Conservation (phyloP, 1,284 basidiomycete species). For the Lentinus polychrous region DNA sequence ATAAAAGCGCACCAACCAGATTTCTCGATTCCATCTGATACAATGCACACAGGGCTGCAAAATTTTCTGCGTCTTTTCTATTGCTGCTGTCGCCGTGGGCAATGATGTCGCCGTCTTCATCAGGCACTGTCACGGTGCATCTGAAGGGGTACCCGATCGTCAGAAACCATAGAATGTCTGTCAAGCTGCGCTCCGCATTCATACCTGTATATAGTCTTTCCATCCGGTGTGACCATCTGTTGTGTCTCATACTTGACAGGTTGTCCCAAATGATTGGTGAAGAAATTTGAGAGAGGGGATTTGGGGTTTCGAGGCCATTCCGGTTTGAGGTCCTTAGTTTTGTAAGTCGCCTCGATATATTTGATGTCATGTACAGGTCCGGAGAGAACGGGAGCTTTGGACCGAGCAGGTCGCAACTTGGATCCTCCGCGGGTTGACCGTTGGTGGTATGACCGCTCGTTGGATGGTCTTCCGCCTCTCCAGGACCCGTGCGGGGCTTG, state of each 20-base stretch:
- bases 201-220: constrained; percentile 15
- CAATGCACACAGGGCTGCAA: constrained; percentile 69
- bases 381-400: constrained; percentile 7
- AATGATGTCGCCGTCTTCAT: constrained; percentile 34
- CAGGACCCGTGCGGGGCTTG: not conserved
- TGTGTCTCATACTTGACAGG: constrained; percentile 15
- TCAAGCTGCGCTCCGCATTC: not conserved
- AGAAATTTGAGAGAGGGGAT: constrained; percentile 36
- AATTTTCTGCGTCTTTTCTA: constrained; percentile 67
- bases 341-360: constrained; percentile 23
- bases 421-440: constrained; percentile 11
- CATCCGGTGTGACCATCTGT: constrained; percentile 4
- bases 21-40: constrained; percentile 61
- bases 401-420: not conserved
- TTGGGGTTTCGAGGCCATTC: constrained; percentile 35
- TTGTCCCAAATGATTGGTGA: constrained; percentile 4
- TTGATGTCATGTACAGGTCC: constrained; percentile 24
- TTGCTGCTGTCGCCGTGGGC: constrained; percentile 59
- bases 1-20: constrained; percentile 34
- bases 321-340: constrained; percentile 24
- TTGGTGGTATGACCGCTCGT: constrained; percentile 13
- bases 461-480: constrained; percentile 20
- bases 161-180: not conserved
- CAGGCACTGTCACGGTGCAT: constrained; percentile 29
- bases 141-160: not conserved